Percentiles rank a stretch among this genome's conserved stretches.
These are phyloP conservation scores for Trichoderma lentiforme DNA, from an alignment of 2,329 filamentous ascomycete species.

Conservation along the genomic window DNA sequence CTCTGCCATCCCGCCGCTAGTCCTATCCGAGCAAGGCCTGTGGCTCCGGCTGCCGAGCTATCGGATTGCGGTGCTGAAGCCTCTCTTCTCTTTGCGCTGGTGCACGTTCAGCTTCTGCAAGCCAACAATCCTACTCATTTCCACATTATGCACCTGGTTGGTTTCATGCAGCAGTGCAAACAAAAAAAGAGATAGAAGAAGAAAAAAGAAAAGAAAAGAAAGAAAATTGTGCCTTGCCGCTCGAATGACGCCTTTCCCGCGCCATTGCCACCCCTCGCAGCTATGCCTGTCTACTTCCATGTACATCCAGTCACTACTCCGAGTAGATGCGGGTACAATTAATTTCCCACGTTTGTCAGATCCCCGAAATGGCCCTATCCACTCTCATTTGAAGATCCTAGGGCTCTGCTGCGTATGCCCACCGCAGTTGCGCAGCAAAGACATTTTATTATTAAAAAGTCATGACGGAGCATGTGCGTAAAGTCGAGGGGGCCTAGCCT, in stretches of 20 bases:
- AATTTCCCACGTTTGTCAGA: conserved; percentile 16
- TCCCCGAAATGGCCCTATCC: conserved; percentile 3
- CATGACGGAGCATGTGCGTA: background rate
- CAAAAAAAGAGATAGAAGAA: background rate
- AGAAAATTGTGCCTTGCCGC: background rate
- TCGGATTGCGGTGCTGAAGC: background rate
- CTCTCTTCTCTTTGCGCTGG: background rate
- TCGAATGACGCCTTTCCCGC: background rate
- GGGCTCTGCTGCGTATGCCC: background rate
- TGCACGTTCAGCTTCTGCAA: background rate
- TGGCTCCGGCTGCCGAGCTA: conserved; percentile 14
- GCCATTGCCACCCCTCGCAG: background rate
- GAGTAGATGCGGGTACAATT: conserved; percentile 7
- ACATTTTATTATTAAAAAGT: background rate
- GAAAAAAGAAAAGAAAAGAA: background rate
- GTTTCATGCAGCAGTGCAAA: background rate
- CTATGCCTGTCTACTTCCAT: background rate
- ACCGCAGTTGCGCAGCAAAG: background rate
- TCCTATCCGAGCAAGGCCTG: background rate
- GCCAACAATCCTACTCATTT: background rate
- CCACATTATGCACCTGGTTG: background rate
- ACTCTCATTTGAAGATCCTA: conserved; percentile 8
- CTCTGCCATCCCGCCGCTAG: conserved; percentile 17
- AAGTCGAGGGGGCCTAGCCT: background rate
- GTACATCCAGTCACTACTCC: background rate